A percentile compares a stretch with the other conserved stretches of the same genome.
Conservation (phyloP, 495 filamentous ascomycete species). For the Chaetomium cochliodes region DNA sequence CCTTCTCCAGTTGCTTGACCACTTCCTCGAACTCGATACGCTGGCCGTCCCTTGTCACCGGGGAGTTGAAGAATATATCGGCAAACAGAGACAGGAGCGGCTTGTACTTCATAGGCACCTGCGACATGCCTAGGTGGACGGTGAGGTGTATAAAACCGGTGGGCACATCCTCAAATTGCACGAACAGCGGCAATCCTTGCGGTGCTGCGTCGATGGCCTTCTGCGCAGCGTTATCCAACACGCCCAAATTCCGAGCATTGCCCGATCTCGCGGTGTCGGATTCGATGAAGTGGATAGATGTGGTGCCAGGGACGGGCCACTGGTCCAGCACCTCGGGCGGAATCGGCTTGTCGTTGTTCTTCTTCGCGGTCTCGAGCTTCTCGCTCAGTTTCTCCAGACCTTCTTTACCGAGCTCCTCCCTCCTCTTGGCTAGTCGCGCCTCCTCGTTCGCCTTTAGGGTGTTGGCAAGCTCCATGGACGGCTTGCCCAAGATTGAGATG, state of each 20-base stretch:
- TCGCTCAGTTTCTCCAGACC: slow-evolving; percentile 66
- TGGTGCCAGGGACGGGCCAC: slow-evolving; percentile 76
- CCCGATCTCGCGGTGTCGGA: slow-evolving; percentile 85
- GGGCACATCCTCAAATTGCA: slow-evolving; percentile 94
- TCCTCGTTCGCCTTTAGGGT: slow-evolving; percentile 71
- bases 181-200: slow-evolving; percentile 67
- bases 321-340: slow-evolving; percentile 71
- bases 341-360: slow-evolving; percentile 77
- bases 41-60: slow-evolving; percentile 74
- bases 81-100: slow-evolving; percentile 81
- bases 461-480: slow-evolving; percentile 66
- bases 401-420: slow-evolving; percentile 50
- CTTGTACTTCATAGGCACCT: slow-evolving; percentile 68
- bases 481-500: slow-evolving; percentile 83
- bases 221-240: slow-evolving; percentile 67
- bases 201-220: slow-evolving; percentile 69
- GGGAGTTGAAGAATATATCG: slow-evolving; percentile 91
- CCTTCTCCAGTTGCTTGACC: slow-evolving; percentile 81
- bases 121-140: slow-evolving; percentile 71
- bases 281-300: slow-evolving; percentile 90
- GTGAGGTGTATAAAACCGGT: slow-evolving; percentile 86
- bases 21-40: slow-evolving; percentile 86
- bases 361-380: slow-evolving; percentile 75
- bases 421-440: slow-evolving; percentile 55
- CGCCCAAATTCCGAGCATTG: slow-evolving; percentile 67